phyloP scores from a whole-genome alignment of 1,139 yeast species.

The Saccharomyces pastorianus region DNA sequence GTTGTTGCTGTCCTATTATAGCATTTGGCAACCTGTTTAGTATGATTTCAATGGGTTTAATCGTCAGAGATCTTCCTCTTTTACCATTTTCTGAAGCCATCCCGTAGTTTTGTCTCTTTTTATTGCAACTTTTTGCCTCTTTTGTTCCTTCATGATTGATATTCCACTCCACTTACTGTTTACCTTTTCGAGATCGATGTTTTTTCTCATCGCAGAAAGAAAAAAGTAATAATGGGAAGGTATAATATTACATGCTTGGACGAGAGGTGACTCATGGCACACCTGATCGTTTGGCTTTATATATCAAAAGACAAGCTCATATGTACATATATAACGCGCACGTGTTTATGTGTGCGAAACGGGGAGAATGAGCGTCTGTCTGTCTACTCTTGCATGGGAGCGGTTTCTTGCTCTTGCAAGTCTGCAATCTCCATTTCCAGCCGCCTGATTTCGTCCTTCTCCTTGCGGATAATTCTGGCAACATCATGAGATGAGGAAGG shows the following conservation, averaged over 20 bases:
- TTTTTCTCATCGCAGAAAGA: neutral
- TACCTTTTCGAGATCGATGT: too few relatives aligned
- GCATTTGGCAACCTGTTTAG: neutral
- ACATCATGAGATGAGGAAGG: conserved; percentile 13
- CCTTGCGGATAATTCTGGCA: conserved; percentile 22
- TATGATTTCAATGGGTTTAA: neutral
- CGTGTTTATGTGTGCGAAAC: neutral
- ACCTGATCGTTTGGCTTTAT: neutral
- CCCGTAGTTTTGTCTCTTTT: neutral
- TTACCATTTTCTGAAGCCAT: neutral
- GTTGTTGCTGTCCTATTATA: neutral
- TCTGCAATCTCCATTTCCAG: conserved; percentile 18
- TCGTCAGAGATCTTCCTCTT: neutral
- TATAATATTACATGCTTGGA: neutral
- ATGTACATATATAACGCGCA: neutral
- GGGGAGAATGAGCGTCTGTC: too few relatives aligned
- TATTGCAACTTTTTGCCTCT: neutral
- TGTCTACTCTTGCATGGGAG: neutral
- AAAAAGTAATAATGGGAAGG: neutral
- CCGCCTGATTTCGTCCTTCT: conserved; percentile 4
- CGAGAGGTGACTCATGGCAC: neutral
- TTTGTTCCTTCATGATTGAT: too few relatives aligned
- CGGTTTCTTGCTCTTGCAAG: conserved; percentile 12
- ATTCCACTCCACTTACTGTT: too few relatives aligned
- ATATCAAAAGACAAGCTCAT: neutral